These are phyloP conservation scores for Quercus engelmannii DNA, from an alignment of 306 rosid species.

Conservation along the genomic window DNA sequence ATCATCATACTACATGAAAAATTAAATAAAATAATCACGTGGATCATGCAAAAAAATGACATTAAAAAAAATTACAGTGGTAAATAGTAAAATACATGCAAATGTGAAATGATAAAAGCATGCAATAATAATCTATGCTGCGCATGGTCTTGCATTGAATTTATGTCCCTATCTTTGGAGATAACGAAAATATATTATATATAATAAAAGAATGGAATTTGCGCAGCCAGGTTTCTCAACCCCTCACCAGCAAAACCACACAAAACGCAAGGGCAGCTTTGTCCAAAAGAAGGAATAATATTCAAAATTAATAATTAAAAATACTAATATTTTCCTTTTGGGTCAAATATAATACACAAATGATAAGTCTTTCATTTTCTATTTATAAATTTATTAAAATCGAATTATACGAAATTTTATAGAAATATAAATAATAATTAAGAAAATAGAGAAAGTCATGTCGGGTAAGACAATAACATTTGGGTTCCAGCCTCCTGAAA, in stretches of 20 bases:
- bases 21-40: not conserved
- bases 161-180: not conserved
- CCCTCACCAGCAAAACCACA: not conserved
- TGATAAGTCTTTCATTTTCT: not conserved
- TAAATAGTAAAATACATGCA: too few relatives aligned
- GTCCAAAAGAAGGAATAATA: not conserved
- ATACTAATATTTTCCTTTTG: too few relatives aligned
- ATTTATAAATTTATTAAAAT: not conserved
- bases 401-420: not conserved
- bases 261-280: not conserved
- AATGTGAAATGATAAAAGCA: not conserved
- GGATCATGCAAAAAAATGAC: not conserved
- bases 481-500: conserved; percentile 1
- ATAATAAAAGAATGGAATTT: not conserved
- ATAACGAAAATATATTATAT: not conserved
- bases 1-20: not conserved
- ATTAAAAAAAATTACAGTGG: too few relatives aligned
- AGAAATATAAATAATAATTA: not conserved
- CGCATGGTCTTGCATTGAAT: not conserved
- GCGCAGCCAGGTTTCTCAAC: not conserved
- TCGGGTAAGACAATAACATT: not conserved
- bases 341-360: too few relatives aligned
- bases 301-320: not conserved
- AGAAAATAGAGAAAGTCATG: not conserved
- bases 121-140: not conserved